phyloP scores from a whole-genome alignment of 345 rosid genomes.

The Boechera retrofracta region DNA sequence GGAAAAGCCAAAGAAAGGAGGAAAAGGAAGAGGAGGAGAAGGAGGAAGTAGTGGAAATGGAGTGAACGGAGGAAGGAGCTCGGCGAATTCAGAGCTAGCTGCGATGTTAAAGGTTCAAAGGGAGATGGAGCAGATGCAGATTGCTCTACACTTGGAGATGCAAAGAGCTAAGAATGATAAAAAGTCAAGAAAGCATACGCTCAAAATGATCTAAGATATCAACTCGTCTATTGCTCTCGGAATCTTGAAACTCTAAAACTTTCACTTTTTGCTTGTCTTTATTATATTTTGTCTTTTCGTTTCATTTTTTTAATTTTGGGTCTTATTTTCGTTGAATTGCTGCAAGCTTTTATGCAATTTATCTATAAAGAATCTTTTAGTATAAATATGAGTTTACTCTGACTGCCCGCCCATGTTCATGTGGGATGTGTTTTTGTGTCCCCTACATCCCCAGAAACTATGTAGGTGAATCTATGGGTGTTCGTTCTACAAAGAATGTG shows the following conservation, averaged over 20 bases:
- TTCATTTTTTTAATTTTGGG: background rate
- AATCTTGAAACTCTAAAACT: background rate
- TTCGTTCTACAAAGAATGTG: no score
- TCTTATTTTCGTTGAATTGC: background rate
- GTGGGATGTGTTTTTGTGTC: no score
- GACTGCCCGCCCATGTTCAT: no score
- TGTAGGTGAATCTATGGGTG: no score
- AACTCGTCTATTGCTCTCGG: background rate
- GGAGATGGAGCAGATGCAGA: constrained; percentile 8
- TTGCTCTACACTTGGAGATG: constrained; percentile 10
- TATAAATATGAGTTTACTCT: background rate
- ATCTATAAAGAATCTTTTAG: constrained; percentile 1
- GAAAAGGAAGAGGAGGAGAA: background rate
- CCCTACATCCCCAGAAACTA: no score
- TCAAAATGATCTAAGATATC: constrained; percentile 6
- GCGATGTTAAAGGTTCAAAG: constrained; percentile 13
- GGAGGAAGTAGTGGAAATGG: constrained; percentile 1
- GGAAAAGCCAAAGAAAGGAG: constrained; percentile 6
- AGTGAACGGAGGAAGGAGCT: background rate
- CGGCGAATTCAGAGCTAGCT: constrained; percentile 12
- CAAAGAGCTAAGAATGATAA: constrained; percentile 14
- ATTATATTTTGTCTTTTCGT: background rate
- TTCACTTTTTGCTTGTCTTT: background rate
- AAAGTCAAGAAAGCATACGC: constrained; percentile 11
- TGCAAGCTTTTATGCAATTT: background rate